Evolutionary conservation across 2,329 filamentous ascomycete species (phyloP).

Genomic region (Graphilbum ipis-grandicollis): DNA sequence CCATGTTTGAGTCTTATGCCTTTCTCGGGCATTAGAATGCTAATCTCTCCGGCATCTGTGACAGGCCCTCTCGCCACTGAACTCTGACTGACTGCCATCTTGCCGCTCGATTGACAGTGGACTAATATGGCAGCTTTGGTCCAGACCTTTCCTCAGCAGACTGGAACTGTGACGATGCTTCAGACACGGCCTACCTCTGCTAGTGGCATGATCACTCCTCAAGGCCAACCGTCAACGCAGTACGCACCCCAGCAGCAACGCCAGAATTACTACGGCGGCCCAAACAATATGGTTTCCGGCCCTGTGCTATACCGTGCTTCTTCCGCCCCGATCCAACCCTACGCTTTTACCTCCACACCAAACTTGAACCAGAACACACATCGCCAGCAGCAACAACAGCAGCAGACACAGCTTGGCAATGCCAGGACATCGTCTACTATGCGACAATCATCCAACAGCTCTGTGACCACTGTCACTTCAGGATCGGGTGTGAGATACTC

Average conservation of each 20-base stretch:
- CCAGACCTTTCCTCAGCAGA: slow-evolving; percentile 64
- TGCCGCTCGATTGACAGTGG: too few relatives aligned
- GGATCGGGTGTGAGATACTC: slow-evolving; percentile 15
- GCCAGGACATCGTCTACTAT: slow-evolving; percentile 30
- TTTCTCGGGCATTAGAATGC: too few relatives aligned
- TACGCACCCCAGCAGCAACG: slow-evolving; percentile 30
- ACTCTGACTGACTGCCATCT: too few relatives aligned
- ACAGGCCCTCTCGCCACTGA: too few relatives aligned
- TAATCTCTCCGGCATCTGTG: too few relatives aligned
- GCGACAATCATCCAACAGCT: slow-evolving; percentile 19
- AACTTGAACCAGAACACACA: slow-evolving; percentile 27
- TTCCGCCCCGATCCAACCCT: slow-evolving; percentile 50
- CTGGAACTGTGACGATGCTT: slow-evolving; percentile 56
- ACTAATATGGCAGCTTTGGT: slow-evolving; percentile 77
- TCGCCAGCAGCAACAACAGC: slow-evolving; percentile 3
- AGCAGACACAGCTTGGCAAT: slow-evolving; percentile 12
- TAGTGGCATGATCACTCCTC: slow-evolving; percentile 36
- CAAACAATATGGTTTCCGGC: slow-evolving; percentile 21
- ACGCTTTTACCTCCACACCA: slow-evolving; percentile 59
- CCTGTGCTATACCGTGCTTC: slow-evolving; percentile 36
- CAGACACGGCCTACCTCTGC: slow-evolving; percentile 53
- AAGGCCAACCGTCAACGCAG: slow-evolving; percentile 31
- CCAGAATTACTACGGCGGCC: slow-evolving; percentile 32
- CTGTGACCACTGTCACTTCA: slow-evolving; percentile 20
- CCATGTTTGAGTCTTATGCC: too few relatives aligned